A percentile compares a stretch with the other conserved stretches of the same genome.
Evolutionary conservation across 495 filamentous ascomycete genomes (phyloP).

Genomic region (Xylaria sp.): DNA sequence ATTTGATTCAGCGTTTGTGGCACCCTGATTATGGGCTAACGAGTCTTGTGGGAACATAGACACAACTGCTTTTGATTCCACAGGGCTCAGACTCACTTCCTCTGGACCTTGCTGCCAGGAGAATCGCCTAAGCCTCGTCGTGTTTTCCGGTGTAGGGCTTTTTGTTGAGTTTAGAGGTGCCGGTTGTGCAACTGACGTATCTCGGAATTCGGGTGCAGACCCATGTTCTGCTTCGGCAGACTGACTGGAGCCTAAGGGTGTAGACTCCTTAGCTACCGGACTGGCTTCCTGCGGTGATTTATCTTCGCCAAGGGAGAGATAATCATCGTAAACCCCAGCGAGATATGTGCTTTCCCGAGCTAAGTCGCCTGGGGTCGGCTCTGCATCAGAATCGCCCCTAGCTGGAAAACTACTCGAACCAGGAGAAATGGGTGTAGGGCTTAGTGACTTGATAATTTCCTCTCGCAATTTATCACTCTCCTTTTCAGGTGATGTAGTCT

Average conservation of each 20-base stretch:
- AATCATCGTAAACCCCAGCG: constrained; percentile 53
- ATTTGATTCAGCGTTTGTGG: not conserved
- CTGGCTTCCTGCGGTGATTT: constrained; percentile 38
- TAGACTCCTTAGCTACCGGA: constrained; percentile 30
- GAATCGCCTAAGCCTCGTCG: constrained; percentile 48
- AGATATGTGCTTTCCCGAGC: constrained; percentile 55
- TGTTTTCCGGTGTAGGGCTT: constrained; percentile 28
- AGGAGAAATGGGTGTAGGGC: constrained; percentile 38
- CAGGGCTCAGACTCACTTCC: constrained; percentile 30
- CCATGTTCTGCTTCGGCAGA: not conserved
- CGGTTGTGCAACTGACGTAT: constrained; percentile 28
- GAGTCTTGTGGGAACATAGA: constrained; percentile 21
- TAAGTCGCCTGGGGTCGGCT: constrained; percentile 32
- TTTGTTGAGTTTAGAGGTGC: constrained; percentile 30
- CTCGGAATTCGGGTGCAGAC: constrained; percentile 8
- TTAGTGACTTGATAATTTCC: constrained; percentile 83
- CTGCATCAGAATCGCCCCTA: constrained; percentile 23
- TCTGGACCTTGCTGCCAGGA: constrained; percentile 60
- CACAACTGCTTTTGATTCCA: constrained; percentile 16
- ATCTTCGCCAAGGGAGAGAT: constrained; percentile 48
- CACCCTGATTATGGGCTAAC: not conserved
- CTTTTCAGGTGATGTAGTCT: constrained; percentile 64
- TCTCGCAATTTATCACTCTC: constrained; percentile 80
- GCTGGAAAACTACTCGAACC: constrained; percentile 26
- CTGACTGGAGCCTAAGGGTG: not conserved